Base-by-base conservation (phyloP, 2,329 filamentous ascomycete genomes). In the Escovopsis sp. region DNA sequence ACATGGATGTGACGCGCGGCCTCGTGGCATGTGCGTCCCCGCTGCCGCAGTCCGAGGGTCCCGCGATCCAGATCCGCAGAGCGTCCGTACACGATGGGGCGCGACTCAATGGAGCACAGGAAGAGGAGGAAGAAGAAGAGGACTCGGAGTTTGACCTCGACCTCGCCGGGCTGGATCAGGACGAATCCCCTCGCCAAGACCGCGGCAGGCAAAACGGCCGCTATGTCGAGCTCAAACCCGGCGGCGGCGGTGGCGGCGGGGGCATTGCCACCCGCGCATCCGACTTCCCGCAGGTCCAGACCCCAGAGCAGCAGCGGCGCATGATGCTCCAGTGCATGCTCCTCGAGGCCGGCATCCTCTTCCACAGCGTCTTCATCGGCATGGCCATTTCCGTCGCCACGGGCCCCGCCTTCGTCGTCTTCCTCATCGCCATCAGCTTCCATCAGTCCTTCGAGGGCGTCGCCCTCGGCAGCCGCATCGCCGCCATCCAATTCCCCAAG, bases 391-490 rank as follows among this genome's bases (percentile, higher is more conserved):
- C 79, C 1, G 83, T 90, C 1, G 77, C 83, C 0, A 85, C 80
- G 0, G 82, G 82, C 0, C 78, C 81, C 0, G 74, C 79, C 1
- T 90, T 90, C 50, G 63, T 84, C 29, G 79, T 88, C 11, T 81
- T 90, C 43, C 63, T 90, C 0, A 66, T 87, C 21, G 83, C 83
- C 34, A 86, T 90, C 42, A 75, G 72, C 43, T 87, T 88, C 56
- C 83, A 90, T 50, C 81, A 93, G 59, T 85, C 81, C 1, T 93
- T 93, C 44, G 85, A 93, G 59, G 85, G 85, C 2, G 74, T 93
- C 12, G 85, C 85, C 0, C 70, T 93, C 4, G 85, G 85, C 6
- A 81, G 81, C 30, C 79, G 85, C 39, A 93, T 93, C 47, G 81
- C 84, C 0, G 79, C 81, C 9, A 74, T 93, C 19, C 75, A 79